These are phyloP conservation scores for Colletotrichum limetticola DNA, from an alignment of 2,329 filamentous ascomycete species.

Conservation along the genomic window DNA sequence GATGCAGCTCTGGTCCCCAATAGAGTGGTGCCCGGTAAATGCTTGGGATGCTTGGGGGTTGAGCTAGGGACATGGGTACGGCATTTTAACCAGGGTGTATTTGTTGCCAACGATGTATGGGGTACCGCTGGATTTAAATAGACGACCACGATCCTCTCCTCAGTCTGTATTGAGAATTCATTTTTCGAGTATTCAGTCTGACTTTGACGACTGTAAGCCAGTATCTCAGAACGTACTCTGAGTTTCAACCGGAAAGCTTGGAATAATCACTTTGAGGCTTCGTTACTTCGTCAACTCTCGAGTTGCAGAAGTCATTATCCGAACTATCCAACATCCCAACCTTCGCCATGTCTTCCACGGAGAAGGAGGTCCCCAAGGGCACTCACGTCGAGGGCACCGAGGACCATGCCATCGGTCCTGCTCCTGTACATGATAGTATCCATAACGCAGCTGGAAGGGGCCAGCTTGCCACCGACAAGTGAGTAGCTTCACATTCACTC, in stretches of 20 bases:
- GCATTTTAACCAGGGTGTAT: slow-evolving; percentile 2
- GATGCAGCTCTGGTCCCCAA: slow-evolving; percentile 1
- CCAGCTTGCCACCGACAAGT: slow-evolving; percentile 59
- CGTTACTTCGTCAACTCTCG: neutral
- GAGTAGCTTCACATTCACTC: slow-evolving; percentile 12
- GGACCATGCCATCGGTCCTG: slow-evolving; percentile 27
- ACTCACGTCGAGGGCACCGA: slow-evolving; percentile 25
- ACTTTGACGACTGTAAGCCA: neutral
- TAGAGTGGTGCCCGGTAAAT: neutral
- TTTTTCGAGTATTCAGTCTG: neutral
- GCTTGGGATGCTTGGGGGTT: neutral
- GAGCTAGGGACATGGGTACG: slow-evolving; percentile 4
- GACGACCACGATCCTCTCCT: neutral
- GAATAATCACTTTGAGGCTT: neutral
- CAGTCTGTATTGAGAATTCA: neutral
- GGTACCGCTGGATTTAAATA: slow-evolving; percentile 1
- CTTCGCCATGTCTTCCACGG: slow-evolving; percentile 17
- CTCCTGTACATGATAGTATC: slow-evolving; percentile 24
- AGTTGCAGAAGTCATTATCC: neutral
- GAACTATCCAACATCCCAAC: neutral
- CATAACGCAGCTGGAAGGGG: slow-evolving; percentile 52
- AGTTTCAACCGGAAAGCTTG: neutral
- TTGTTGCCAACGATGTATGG: neutral
- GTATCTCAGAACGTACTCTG: neutral
- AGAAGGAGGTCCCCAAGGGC: slow-evolving; percentile 19